Evolutionary conservation across 2,329 filamentous ascomycete genomes (phyloP).

Genomic region (Exophiala sideris): DNA sequence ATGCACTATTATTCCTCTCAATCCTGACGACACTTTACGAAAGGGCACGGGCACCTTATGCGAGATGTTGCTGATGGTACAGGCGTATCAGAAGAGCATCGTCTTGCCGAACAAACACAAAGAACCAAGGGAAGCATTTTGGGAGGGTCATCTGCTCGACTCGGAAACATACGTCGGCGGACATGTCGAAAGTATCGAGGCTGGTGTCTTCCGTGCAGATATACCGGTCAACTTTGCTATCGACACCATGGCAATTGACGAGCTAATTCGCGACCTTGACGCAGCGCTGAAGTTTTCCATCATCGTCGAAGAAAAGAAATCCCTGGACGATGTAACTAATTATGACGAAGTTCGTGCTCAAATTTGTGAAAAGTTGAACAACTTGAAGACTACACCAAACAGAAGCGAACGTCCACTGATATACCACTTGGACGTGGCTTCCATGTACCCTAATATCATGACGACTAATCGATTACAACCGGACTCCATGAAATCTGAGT

Average conservation of each 20-base stretch:
- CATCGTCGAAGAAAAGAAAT: constrained; percentile 78
- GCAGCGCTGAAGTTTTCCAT: constrained; percentile 85
- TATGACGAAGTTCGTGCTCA: constrained; percentile 81
- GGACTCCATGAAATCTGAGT: constrained; percentile 97
- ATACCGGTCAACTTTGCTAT: constrained; percentile 92
- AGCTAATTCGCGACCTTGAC: constrained; percentile 81
- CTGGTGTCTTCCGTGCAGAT: constrained; percentile 91
- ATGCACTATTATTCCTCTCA: constrained; percentile 91
- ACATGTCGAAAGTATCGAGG: constrained; percentile 98
- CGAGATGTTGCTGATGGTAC: constrained; percentile 98
- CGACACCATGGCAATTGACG: constrained; percentile 84
- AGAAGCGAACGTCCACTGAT: constrained; percentile 83
- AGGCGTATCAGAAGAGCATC: constrained; percentile 89
- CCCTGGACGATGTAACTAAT: constrained; percentile 72
- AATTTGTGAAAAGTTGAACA: constrained; percentile 67
- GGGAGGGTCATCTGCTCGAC: constrained; percentile 92
- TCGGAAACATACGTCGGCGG: constrained; percentile 98
- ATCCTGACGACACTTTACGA: constrained; percentile 84
- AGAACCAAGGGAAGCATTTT: constrained; percentile 86
- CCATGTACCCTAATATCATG: constrained; percentile 99
- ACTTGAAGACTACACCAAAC: constrained; percentile 78
- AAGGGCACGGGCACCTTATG: constrained; percentile 98
- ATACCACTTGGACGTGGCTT: constrained; percentile 96
- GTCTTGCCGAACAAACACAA: constrained; percentile 95
- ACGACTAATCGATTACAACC: constrained; percentile 96